phyloP scores from a whole-genome alignment of 768 basidiomycete species.

The Termitomyces sp. region DNA sequence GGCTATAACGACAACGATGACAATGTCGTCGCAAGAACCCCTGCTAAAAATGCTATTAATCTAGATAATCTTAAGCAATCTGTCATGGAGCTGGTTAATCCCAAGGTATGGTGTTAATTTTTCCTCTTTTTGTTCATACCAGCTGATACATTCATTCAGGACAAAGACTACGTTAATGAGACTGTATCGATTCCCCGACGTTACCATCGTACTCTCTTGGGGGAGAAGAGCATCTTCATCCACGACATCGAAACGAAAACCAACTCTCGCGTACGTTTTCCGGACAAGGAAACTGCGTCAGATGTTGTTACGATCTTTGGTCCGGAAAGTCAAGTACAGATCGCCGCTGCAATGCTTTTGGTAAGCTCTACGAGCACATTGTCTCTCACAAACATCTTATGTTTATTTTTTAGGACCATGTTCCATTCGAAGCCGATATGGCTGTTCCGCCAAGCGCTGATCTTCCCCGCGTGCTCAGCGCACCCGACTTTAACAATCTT shows the following conservation, averaged over 20 bases:
- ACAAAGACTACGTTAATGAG: constrained; percentile 95
- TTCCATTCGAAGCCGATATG: constrained; percentile 95
- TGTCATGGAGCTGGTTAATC: constrained; percentile 96
- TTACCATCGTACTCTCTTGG: constrained; percentile 91
- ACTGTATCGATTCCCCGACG: constrained; percentile 89
- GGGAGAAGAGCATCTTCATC: constrained; percentile 96
- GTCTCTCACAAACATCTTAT: constrained; percentile 3
- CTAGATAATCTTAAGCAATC: constrained; percentile 92
- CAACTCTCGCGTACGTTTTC: constrained; percentile 88
- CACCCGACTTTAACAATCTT: constrained; percentile 81
- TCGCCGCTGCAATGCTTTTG: constrained; percentile 92
- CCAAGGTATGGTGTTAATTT: constrained; percentile 57
- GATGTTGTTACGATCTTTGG: constrained; percentile 96
- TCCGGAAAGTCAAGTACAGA: constrained; percentile 94
- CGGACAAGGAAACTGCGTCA: constrained; percentile 90
- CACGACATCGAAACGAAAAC: constrained; percentile 97
- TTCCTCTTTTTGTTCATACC: not conserved
- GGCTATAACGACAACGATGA: constrained; percentile 98
- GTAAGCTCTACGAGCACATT: constrained; percentile 35
- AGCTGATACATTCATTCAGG: constrained; percentile 38
- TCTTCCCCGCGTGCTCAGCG: constrained; percentile 65
- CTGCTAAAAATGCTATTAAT: constrained; percentile 95
- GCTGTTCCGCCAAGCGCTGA: constrained; percentile 81
- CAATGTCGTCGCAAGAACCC: constrained; percentile 97
- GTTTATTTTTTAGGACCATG: constrained; percentile 63